Percentiles rank a stretch among this genome's conserved stretches.
Conservation (phyloP, 768 basidiomycete genomes). For the Boletus insuetus region DNA sequence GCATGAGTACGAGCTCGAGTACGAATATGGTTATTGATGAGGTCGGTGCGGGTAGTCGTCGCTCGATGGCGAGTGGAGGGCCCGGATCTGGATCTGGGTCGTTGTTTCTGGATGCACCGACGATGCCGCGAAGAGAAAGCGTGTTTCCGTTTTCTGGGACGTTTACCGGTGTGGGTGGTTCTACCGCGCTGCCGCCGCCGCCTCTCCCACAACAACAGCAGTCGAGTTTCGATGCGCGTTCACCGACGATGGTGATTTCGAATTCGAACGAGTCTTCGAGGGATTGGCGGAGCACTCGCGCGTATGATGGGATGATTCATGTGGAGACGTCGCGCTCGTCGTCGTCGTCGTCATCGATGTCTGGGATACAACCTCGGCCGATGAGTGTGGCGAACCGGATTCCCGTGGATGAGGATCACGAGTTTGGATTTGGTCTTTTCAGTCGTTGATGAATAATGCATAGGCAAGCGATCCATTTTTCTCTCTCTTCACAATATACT, state of each 20-base stretch:
- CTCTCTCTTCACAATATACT: background rate
- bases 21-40: slow-evolving; percentile 14
- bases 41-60: slow-evolving; percentile 1
- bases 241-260: slow-evolving; percentile 4
- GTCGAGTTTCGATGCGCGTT: slow-evolving; percentile 3
- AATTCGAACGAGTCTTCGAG: slow-evolving; percentile 9
- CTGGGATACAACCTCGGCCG: slow-evolving; percentile 3
- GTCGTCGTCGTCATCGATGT: slow-evolving; percentile 9
- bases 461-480: background rate
- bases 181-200: background rate
- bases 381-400: slow-evolving; percentile 17
- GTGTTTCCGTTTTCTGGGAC: slow-evolving; percentile 7
- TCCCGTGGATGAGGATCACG: slow-evolving; percentile 18
- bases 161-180: background rate
- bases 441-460: background rate
- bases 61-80: background rate
- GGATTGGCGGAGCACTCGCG: slow-evolving; percentile 14
- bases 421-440: slow-evolving; percentile 2
- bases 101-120: slow-evolving; percentile 8
- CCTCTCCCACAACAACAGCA: background rate
- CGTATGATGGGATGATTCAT: slow-evolving; percentile 10
- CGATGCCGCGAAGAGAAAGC: slow-evolving; percentile 10
- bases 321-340: slow-evolving; percentile 18
- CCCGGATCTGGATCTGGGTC: background rate
- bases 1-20: slow-evolving; percentile 12